Evolutionary conservation across 257 asterid species (phyloP).

Genomic region (Solanum etuberosum): DNA sequence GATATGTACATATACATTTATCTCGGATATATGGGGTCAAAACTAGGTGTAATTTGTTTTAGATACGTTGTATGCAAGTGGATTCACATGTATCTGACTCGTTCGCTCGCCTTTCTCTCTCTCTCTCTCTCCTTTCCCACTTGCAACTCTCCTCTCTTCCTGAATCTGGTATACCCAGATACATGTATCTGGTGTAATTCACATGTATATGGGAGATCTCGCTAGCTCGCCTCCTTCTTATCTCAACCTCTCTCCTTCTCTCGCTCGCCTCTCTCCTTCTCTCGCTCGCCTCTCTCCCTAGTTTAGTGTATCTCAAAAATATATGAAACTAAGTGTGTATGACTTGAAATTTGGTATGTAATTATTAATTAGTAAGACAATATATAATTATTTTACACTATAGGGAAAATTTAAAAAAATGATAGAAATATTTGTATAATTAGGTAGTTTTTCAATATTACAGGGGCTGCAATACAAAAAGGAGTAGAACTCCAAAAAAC

Average conservation of each 20-base stretch:
- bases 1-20: no score
- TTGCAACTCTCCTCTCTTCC: not conserved
- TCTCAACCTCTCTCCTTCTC: no score
- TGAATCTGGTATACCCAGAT: not conserved
- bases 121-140: not conserved
- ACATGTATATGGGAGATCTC: not conserved
- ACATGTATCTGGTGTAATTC: not conserved
- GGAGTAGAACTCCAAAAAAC: not conserved
- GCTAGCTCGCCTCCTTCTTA: no score
- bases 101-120: not conserved
- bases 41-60: not conserved
- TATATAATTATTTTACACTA: no score
- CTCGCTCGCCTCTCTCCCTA: not conserved
- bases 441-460: not conserved
- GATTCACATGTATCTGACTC: not conserved
- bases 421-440: no score
- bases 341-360: not conserved
- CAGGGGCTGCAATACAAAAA: not conserved
- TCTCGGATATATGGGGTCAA: rapidly evolving
- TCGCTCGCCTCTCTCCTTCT: no score
- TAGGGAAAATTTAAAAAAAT: no score
- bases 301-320: not conserved
- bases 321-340: rapidly evolving
- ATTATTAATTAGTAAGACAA: no score
- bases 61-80: not conserved